Evolutionary conservation across 208 protist genomes (phyloP).

Genomic region (Acanthamoeba sp.): DNA sequence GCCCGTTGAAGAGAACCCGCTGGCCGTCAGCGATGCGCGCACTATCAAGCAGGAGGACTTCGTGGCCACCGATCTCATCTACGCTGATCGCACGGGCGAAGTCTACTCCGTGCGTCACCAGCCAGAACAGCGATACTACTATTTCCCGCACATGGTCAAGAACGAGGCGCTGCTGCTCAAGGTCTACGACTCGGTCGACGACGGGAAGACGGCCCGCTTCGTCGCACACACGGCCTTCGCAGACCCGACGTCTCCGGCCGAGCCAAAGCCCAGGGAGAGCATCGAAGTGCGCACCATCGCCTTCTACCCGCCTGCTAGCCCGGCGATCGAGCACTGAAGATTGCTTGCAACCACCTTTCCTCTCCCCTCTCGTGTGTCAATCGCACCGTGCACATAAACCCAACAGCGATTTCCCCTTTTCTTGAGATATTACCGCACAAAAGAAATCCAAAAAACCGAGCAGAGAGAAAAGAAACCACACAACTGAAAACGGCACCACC

Average conservation of each 20-base stretch:
- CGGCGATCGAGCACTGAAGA: too few species aligned
- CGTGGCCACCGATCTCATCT: not conserved
- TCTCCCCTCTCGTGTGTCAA: too few species aligned
- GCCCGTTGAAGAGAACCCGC: not conserved
- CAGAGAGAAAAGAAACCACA: too few species aligned
- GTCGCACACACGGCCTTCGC: not conserved
- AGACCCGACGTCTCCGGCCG: not conserved
- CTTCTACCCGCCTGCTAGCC: not conserved
- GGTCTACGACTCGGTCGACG: conserved; percentile 18
- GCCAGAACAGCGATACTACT: not conserved
- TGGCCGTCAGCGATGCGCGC: conserved; percentile 13
- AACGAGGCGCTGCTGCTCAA: not conserved
- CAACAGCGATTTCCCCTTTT: too few species aligned
- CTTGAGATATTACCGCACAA: too few species aligned
- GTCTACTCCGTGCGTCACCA: not conserved
- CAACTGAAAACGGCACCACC: too few species aligned
- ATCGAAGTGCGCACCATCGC: not conserved
- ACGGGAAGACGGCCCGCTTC: not conserved
- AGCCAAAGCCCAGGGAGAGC: not conserved
- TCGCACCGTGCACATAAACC: too few species aligned
- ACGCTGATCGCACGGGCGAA: not conserved
- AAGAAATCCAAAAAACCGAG: too few species aligned
- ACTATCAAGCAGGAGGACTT: not conserved
- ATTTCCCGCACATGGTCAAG: conserved; percentile 2
- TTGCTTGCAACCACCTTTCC: too few species aligned